phyloP scores from a whole-genome alignment of 495 filamentous ascomycete genomes.

The Tirmania nivea region DNA sequence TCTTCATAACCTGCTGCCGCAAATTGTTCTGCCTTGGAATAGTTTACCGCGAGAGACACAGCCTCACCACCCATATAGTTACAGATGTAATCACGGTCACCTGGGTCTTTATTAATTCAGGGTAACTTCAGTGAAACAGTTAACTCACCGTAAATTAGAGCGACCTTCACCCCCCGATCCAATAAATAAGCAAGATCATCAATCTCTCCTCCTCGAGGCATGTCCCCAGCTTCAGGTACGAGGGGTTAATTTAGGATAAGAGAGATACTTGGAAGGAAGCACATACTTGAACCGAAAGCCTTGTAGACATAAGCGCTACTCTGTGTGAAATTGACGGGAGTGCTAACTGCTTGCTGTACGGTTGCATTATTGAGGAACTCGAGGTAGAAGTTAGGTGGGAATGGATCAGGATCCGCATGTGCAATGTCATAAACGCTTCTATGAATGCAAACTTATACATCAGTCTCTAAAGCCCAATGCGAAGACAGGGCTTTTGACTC shows the following conservation, averaged over 20 bases:
- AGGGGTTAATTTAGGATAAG: neutral
- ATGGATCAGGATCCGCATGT: constrained; percentile 31
- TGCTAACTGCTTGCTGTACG: constrained; percentile 42
- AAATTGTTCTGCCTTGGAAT: constrained; percentile 23
- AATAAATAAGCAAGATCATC: constrained; percentile 32
- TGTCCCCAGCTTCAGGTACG: constrained; percentile 19
- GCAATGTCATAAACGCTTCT: constrained; percentile 45
- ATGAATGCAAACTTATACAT: neutral
- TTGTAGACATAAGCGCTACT: constrained; percentile 26
- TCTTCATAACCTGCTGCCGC: constrained; percentile 34
- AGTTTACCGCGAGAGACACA: constrained; percentile 32
- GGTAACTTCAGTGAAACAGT: constrained; percentile 6
- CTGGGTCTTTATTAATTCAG: neutral
- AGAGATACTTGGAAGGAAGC: constrained; percentile 22
- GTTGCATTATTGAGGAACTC: constrained; percentile 42
- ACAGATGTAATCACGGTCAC: constrained; percentile 41
- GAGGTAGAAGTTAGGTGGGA: constrained; percentile 38
- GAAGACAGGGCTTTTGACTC: neutral
- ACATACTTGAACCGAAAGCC: constrained; percentile 30
- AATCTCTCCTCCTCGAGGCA: constrained; percentile 27
- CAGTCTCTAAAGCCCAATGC: no score
- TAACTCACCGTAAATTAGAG: constrained; percentile 43
- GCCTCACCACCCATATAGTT: constrained; percentile 47
- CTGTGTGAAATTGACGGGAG: constrained; percentile 43
- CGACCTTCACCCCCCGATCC: constrained; percentile 38